These are phyloP conservation scores for Coemansia sp. DNA, from an alignment of 192 early-diverging fungal genomes.

Conservation along the genomic window DNA sequence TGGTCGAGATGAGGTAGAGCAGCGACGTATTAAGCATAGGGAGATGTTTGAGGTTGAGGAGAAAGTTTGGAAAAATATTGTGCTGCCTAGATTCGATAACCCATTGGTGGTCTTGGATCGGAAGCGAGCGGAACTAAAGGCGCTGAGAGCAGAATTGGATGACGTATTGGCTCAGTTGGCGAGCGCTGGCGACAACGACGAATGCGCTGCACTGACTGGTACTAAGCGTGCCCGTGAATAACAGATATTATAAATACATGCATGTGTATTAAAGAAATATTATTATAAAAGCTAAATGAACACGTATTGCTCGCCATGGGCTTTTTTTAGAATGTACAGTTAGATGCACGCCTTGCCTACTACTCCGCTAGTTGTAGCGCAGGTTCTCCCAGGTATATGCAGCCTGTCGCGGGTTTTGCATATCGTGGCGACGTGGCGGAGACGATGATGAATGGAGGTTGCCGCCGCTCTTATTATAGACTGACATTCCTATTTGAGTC, in stretches of 20 bases:
- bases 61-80: slow-evolving; percentile 72
- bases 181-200: slow-evolving; percentile 8
- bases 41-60: slow-evolving; percentile 75
- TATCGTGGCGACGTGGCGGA: slow-evolving; percentile 7
- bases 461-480: slow-evolving; percentile 3
- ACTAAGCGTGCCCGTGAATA: slow-evolving; percentile 52
- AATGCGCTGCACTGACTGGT: slow-evolving; percentile 5
- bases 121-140: slow-evolving; percentile 66
- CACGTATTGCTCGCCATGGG: not conserved
- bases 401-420: slow-evolving; percentile 7
- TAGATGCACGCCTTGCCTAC: not conserved
- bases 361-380: slow-evolving; percentile 17
- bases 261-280: not conserved
- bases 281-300: not conserved
- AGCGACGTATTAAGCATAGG: slow-evolving; percentile 72
- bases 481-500: slow-evolving; percentile 1
- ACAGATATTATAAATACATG: not conserved
- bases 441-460: slow-evolving; percentile 3
- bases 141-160: slow-evolving; percentile 63
- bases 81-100: slow-evolving; percentile 72
- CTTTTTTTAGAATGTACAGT: not conserved
- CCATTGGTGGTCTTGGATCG: slow-evolving; percentile 65
- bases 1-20: slow-evolving; percentile 75
- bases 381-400: slow-evolving; percentile 34
- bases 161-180: slow-evolving; percentile 64